Evolutionary conservation across 148 eudicot species (phyloP).

Genomic region (Cornus controversa): DNA sequence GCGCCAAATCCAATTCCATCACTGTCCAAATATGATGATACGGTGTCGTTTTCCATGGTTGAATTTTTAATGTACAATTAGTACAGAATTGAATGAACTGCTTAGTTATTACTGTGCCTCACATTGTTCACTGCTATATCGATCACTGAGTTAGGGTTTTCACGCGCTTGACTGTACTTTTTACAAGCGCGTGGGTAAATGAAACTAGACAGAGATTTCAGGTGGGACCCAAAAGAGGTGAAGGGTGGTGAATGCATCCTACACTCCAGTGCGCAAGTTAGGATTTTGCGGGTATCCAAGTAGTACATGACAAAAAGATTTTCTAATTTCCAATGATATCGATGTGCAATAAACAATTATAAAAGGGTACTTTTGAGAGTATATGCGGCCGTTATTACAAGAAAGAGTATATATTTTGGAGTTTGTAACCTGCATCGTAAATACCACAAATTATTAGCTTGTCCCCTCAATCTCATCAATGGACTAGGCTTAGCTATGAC

Average conservation of each 20-base stretch:
- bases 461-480: constrained; percentile 26
- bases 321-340: constrained; percentile 5
- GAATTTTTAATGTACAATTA: too few species aligned
- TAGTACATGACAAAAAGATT: constrained; percentile 4
- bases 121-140: not conserved
- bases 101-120: not conserved
- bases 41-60: not conserved
- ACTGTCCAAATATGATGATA: not conserved
- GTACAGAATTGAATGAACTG: not conserved
- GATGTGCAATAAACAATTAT: constrained; percentile 6
- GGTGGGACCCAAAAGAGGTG: not conserved
- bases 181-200: not conserved
- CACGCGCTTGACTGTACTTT: not conserved
- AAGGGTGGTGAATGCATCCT: not conserved
- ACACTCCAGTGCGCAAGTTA: constrained; percentile 10
- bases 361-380: constrained; percentile 7
- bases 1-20: too few species aligned
- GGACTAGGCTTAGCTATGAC: not conserved
- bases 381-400: constrained; percentile 35
- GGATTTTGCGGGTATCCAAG: not conserved
- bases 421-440: constrained; percentile 38
- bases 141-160: not conserved
- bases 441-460: constrained; percentile 42
- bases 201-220: not conserved
- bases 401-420: constrained; percentile 23